phyloP scores from a whole-genome alignment of 108 stramenopile species.

The Poteriospumella lacustris region DNA sequence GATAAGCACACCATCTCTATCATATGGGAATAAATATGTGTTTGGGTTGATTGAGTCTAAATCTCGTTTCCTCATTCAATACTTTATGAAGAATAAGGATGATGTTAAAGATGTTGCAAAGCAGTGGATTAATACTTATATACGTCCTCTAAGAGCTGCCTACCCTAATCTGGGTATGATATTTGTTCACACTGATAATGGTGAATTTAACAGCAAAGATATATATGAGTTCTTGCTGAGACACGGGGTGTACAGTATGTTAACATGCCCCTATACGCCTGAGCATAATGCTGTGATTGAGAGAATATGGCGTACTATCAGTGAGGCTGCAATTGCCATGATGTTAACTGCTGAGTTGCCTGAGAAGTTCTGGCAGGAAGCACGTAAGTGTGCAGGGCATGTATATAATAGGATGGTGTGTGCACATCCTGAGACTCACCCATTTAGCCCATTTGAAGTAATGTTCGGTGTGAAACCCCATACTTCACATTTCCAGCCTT shows the following conservation, averaged over 20 bases:
- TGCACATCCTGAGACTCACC: not conserved
- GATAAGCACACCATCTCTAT: not conserved
- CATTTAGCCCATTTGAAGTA: not conserved
- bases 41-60: conserved; percentile 1
- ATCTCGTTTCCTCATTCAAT: not conserved
- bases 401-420: no score
- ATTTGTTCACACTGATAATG: conserved; percentile 13
- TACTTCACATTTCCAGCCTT: conserved; percentile 5
- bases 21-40: conserved; percentile 22
- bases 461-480: not conserved
- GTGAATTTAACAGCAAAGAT: not conserved
- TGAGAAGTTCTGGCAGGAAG: conserved; percentile 20
- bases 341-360: not conserved
- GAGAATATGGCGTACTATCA: conserved; percentile 11
- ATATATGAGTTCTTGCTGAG: not conserved
- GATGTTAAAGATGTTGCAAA: not conserved
- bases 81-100: not conserved
- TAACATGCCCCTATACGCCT: not conserved
- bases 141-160: not conserved
- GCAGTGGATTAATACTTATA: no score
- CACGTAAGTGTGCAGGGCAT: not conserved
- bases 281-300: conserved; percentile 20
- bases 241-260: not conserved
- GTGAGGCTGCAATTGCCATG: conserved; percentile 2
- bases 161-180: not conserved